Conservation (phyloP, 2,329 filamentous ascomycete species). For the Gyromitra esculenta region DNA sequence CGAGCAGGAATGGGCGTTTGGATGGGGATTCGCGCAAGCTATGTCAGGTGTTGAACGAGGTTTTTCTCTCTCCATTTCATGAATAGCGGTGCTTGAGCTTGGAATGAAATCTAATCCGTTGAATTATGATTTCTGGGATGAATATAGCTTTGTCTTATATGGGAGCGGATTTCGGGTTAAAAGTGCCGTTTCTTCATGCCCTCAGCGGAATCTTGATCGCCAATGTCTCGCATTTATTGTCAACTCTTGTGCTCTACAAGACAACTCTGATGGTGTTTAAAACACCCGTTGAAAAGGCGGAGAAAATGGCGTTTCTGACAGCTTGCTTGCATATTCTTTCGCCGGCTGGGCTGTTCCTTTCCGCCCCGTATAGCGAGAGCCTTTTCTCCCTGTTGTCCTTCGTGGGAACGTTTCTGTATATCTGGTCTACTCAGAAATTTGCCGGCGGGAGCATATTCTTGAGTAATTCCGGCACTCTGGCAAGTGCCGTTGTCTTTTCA, state of each 20-base stretch:
- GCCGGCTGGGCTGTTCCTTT: constrained; percentile 88
- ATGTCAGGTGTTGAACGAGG: constrained; percentile 58
- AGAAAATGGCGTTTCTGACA: constrained; percentile 72
- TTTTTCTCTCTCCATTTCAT: constrained; percentile 51
- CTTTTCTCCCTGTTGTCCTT: constrained; percentile 82
- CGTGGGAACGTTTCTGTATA: constrained; percentile 75
- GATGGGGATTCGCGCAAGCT: constrained; percentile 65
- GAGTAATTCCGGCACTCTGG: constrained; percentile 66
- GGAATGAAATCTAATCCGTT: constrained; percentile 37
- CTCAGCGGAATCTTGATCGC: constrained; percentile 68
- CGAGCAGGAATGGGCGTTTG: constrained; percentile 90
- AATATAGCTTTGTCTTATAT: constrained; percentile 25
- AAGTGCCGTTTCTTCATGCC: constrained; percentile 38
- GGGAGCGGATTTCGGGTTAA: constrained; percentile 24
- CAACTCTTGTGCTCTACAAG: constrained; percentile 75
- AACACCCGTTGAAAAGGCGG: constrained; percentile 49
- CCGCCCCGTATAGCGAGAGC: constrained; percentile 84
- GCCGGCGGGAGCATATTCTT: constrained; percentile 56
- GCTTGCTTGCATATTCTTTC: constrained; percentile 82
- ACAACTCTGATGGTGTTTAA: constrained; percentile 57
- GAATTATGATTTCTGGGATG: neutral
- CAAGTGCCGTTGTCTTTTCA: constrained; percentile 75
- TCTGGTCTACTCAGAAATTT: constrained; percentile 62
- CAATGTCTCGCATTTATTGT: constrained; percentile 78
- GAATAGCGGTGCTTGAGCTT: neutral